Evolutionary conservation across 1,284 basidiomycete species (phyloP).

Genomic region (Leccinum angustisporum): DNA sequence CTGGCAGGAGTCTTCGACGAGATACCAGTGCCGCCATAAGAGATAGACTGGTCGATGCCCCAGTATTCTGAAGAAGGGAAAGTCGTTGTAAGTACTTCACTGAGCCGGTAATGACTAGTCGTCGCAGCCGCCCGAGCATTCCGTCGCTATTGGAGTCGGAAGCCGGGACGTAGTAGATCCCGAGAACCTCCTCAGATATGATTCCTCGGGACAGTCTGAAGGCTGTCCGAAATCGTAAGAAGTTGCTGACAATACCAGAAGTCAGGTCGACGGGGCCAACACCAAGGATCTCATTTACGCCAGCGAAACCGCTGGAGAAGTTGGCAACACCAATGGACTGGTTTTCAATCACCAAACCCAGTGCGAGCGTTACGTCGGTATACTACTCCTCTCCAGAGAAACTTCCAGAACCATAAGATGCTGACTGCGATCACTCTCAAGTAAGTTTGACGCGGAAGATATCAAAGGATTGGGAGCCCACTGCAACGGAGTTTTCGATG

Average conservation of each 20-base stretch:
- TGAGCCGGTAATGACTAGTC: slow-evolving; percentile 42
- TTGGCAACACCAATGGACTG: slow-evolving; percentile 57
- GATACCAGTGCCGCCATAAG: slow-evolving; percentile 43
- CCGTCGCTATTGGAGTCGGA: slow-evolving; percentile 36
- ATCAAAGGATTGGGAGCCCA: slow-evolving; percentile 4
- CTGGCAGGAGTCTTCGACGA: slow-evolving; percentile 41
- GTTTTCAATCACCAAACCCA: slow-evolving; percentile 42
- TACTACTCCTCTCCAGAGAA: slow-evolving; percentile 55
- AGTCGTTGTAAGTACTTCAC: slow-evolving; percentile 51
- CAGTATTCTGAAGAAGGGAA: slow-evolving; percentile 49
- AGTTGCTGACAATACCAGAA: slow-evolving; percentile 31
- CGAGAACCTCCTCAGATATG: slow-evolving; percentile 46
- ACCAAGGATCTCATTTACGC: slow-evolving; percentile 56
- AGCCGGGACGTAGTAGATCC: slow-evolving; percentile 49
- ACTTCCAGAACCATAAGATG: slow-evolving; percentile 51
- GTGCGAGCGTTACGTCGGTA: slow-evolving; percentile 47
- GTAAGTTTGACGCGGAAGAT: neutral
- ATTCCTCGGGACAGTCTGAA: slow-evolving; percentile 37
- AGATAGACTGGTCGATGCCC: slow-evolving; percentile 55
- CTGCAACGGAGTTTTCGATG: slow-evolving; percentile 43
- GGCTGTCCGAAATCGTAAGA: slow-evolving; percentile 45
- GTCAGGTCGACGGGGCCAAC: slow-evolving; percentile 55
- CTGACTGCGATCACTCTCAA: slow-evolving; percentile 20
- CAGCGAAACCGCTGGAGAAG: slow-evolving; percentile 40
- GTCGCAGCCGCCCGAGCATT: slow-evolving; percentile 50